Evolutionary conservation across 768 basidiomycete genomes (phyloP).

Genomic region (Termitomyces titanicus): DNA sequence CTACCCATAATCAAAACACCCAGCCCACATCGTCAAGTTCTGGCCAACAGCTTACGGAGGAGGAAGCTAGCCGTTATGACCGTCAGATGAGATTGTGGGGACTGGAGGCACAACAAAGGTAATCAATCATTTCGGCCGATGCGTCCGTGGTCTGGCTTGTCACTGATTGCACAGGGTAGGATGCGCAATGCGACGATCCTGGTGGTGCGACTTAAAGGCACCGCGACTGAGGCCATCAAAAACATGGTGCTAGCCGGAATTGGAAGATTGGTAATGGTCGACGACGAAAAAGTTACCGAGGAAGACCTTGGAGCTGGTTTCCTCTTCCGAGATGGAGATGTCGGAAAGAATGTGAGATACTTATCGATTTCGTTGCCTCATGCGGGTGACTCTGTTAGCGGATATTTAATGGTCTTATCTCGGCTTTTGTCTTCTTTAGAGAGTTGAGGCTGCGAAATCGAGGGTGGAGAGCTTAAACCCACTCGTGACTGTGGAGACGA

Average conservation of each 20-base stretch:
- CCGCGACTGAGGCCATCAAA: constrained; percentile 93
- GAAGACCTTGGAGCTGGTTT: constrained; percentile 92
- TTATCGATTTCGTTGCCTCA: not conserved
- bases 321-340: constrained; percentile 90
- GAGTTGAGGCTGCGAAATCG: constrained; percentile 79
- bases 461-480: constrained; percentile 91
- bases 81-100: constrained; percentile 98
- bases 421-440: constrained; percentile 44
- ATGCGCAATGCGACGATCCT: constrained; percentile 94
- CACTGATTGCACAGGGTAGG: constrained; percentile 41
- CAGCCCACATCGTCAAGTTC: constrained; percentile 5
- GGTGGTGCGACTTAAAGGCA: constrained; percentile 71
- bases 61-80: constrained; percentile 81
- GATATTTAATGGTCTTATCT: constrained; percentile 39
- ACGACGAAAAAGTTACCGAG: constrained; percentile 68
- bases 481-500: constrained; percentile 75
- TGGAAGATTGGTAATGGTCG: constrained; percentile 83
- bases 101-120: constrained; percentile 93
- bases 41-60: constrained; percentile 49
- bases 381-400: constrained; percentile 15
- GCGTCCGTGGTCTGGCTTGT: not conserved
- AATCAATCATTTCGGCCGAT: constrained; percentile 6
- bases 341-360: constrained; percentile 76
- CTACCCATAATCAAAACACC: constrained; percentile 4
- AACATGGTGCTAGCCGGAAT: constrained; percentile 98